Conservation (phyloP, 106 monocot species). For the Amphibolis antarctica region DNA sequence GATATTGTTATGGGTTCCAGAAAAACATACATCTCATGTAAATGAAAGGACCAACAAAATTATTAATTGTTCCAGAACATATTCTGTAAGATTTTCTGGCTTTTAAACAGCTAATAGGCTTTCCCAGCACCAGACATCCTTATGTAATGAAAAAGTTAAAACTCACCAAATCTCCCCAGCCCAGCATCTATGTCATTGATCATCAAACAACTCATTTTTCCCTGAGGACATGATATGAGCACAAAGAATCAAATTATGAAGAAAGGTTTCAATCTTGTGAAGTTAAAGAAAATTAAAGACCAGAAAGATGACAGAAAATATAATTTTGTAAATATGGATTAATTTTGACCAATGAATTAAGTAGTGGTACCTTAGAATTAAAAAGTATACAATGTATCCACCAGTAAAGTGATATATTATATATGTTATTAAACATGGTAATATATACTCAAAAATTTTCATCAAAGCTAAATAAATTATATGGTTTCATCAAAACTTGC, state of each 20-base stretch:
- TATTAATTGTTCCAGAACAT: background rate
- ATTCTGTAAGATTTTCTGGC: too few species aligned
- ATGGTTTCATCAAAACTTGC: too few species aligned
- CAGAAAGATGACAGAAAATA: background rate
- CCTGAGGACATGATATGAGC: conserved; percentile 25
- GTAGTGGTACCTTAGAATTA: too few species aligned
- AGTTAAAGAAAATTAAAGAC: background rate
- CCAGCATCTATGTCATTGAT: conserved; percentile 94
- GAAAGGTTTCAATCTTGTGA: background rate
- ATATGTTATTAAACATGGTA: too few species aligned
- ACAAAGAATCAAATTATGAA: background rate
- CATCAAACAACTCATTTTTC: conserved; percentile 93
- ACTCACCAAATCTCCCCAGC: conserved; percentile 79
- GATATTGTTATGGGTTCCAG: too few species aligned
- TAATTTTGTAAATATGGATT: too few species aligned
- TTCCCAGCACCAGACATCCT: background rate
- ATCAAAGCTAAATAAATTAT: too few species aligned
- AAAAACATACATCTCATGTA: background rate
- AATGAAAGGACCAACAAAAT: background rate
- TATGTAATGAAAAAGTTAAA: background rate
- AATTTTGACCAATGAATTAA: too few species aligned
- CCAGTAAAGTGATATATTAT: too few species aligned
- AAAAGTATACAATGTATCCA: too few species aligned
- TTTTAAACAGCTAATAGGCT: background rate
- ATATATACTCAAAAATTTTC: too few species aligned